A percentile compares a stretch with the other conserved stretches of the same genome.
These are phyloP conservation scores for Elaeis oleifera DNA, from an alignment of 202 grass and related monocot species.

Conservation along the genomic window DNA sequence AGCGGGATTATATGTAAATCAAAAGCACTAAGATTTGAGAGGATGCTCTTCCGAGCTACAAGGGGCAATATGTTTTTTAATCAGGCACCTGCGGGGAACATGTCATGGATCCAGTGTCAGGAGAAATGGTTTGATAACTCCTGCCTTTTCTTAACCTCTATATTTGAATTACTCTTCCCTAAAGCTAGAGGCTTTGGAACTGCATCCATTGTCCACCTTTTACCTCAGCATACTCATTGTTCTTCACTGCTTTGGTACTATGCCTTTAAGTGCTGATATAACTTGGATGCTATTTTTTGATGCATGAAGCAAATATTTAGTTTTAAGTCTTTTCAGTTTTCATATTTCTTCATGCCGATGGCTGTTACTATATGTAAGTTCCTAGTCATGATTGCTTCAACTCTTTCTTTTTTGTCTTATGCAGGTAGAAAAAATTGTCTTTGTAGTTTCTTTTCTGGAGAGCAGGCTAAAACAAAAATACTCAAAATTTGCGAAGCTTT, in stretches of 20 bases:
- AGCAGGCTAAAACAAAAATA: slow-evolving; percentile 85
- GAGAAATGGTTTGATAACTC: slow-evolving; percentile 76
- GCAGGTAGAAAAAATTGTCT: slow-evolving; percentile 95
- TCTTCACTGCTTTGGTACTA: no score
- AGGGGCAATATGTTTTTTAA: slow-evolving; percentile 99
- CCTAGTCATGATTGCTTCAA: neutral
- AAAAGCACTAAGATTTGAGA: slow-evolving; percentile 91
- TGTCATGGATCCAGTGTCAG: slow-evolving; percentile 80
- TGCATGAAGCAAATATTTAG: no score
- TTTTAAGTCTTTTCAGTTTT: no score
- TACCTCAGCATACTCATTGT: no score
- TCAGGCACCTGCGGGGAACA: slow-evolving; percentile 75
- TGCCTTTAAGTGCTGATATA: no score
- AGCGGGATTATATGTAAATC: slow-evolving; percentile 85
- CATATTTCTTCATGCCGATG: no score
- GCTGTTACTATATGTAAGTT: no score
- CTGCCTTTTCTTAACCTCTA: slow-evolving; percentile 24
- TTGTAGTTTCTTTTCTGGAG: slow-evolving; percentile 94
- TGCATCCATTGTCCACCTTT: no score
- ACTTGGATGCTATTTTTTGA: no score
- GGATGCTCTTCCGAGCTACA: slow-evolving; percentile 96
- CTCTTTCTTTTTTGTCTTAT: slow-evolving; percentile 21
- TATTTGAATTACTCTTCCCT: no score
- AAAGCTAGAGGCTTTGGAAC: no score
- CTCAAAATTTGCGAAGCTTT: slow-evolving; percentile 86